Base-by-base conservation (phyloP, 75 land plant genomes). In the Sequoia sempervirens region DNA sequence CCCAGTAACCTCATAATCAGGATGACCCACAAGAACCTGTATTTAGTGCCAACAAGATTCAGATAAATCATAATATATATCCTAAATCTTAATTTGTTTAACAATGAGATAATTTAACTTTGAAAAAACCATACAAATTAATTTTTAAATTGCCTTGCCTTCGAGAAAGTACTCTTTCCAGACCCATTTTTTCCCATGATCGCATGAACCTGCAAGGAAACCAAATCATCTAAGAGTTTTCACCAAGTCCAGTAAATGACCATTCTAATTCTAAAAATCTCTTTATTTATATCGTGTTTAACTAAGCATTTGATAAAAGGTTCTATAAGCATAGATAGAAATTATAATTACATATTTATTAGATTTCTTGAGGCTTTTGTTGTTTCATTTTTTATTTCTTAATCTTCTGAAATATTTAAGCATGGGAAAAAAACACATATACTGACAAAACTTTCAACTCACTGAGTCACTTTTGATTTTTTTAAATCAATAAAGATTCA, bases 121-220 rank as follows among this genome's bases (percentile, higher is more conserved):
- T 26, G 4, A 43, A 78, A 45, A 30, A n/a, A 40, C 23, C 20
- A 40, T 26, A 75, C 12, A 36, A 38, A 7, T 45, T 52, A 45
- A n/a, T 30, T 78, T 45, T 40, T 45, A 13, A 46, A 76, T 28
- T 30, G 38, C 36, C 75, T 84, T 79, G 88, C 99, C 98, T 97
- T 97, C 1, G 98, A 87, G 37, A 97, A 90, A 79, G 99, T 97
- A 85, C 98, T 97, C 91, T 97, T 97, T 79, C 99, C 98, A 73
- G 99, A 96, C 76, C 99, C 99, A 89, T 97, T 97, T 84, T 92
- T 96, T 46, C 99, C 99, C 99, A 97, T 97, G n/a, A 97, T 86
- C 6, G 98, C 96, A 88, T 96, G 99, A 76, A 97, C 91, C 99
- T 97, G 87, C 36, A 78, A 26, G 46, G 13, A n/a, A 43, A 78